Conservation (phyloP, 352 stramenopile species). For the Pythium insidiosum region DNA sequence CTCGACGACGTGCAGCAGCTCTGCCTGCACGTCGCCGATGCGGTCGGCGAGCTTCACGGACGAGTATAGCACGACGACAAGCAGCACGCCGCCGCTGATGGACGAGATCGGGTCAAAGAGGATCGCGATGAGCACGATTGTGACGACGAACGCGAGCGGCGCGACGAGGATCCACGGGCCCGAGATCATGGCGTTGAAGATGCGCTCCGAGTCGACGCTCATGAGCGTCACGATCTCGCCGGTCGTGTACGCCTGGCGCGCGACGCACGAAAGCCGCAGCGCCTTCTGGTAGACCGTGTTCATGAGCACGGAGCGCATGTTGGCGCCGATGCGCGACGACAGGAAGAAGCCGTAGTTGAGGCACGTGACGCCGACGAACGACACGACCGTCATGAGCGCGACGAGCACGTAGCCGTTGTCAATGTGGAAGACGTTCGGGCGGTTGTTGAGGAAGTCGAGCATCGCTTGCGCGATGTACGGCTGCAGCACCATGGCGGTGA, state of each 20-base stretch:
- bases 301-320: constrained; percentile 29
- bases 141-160: constrained; percentile 21
- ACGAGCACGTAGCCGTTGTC: constrained; percentile 21
- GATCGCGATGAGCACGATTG: constrained; percentile 22
- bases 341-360: constrained; percentile 26
- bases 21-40: constrained; percentile 16
- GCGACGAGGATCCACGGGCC: constrained; percentile 21
- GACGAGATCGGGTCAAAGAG: constrained; percentile 14
- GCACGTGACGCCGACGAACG: constrained; percentile 22
- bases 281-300: constrained; percentile 31
- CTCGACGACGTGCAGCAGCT: constrained; percentile 21
- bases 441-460: constrained; percentile 22
- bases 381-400: constrained; percentile 21
- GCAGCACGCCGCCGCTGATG: constrained; percentile 10
- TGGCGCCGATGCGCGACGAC: constrained; percentile 20
- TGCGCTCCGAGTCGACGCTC: constrained; percentile 27
- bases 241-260: constrained; percentile 22
- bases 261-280: constrained; percentile 20
- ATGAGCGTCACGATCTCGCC: constrained; percentile 33
- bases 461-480: constrained; percentile 26
- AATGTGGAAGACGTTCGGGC: constrained; percentile 18
- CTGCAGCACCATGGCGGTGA: constrained; percentile 23
- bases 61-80: constrained; percentile 12
- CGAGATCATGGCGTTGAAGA: constrained; percentile 26
- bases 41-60: constrained; percentile 11